These are phyloP conservation scores for Xylariaceae sp. DNA, from an alignment of 2,329 filamentous ascomycete species.

Conservation along the genomic window DNA sequence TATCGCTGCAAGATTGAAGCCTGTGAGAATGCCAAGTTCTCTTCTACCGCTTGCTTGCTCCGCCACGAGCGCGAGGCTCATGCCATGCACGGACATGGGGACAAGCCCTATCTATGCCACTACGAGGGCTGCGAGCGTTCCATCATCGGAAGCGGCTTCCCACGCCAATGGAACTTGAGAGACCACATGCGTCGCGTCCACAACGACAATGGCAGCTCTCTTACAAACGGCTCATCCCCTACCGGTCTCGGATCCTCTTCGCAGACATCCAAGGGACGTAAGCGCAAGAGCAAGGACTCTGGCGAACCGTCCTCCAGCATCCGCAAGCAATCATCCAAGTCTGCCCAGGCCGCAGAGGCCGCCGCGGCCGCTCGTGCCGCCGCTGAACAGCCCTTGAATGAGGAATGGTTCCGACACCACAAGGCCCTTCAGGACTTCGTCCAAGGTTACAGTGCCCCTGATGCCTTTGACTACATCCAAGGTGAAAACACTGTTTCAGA, in stretches of 20 bases:
- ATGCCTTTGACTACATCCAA: slow-evolving; percentile 50
- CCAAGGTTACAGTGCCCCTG: slow-evolving; percentile 44
- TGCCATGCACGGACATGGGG: slow-evolving; percentile 89
- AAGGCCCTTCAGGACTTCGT: slow-evolving; percentile 59
- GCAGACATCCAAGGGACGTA: slow-evolving; percentile 47
- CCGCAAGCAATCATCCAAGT: slow-evolving; percentile 49
- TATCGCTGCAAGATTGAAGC: slow-evolving; percentile 86
- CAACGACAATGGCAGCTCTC: slow-evolving; percentile 50
- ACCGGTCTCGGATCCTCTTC: slow-evolving; percentile 31
- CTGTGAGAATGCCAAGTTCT: slow-evolving; percentile 85
- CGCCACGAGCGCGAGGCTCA: slow-evolving; percentile 95
- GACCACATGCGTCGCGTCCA: slow-evolving; percentile 98
- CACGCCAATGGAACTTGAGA: slow-evolving; percentile 89
- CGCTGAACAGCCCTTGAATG: slow-evolving; percentile 41
- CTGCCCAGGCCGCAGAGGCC: slow-evolving; percentile 29
- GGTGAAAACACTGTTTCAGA: slow-evolving; percentile 50
- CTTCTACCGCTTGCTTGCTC: slow-evolving; percentile 89
- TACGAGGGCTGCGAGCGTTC: slow-evolving; percentile 86
- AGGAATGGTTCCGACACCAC: slow-evolving; percentile 60
- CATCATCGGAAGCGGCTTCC: slow-evolving; percentile 80
- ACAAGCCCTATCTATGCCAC: slow-evolving; percentile 86
- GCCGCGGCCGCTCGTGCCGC: slow-evolving; percentile 33
- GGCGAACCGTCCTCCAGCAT: slow-evolving; percentile 37
- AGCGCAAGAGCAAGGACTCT: slow-evolving; percentile 53
- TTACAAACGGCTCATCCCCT: slow-evolving; percentile 37